Conservation (phyloP, 176 grass and related monocot genomes). For the Saccharum spontaneum region DNA sequence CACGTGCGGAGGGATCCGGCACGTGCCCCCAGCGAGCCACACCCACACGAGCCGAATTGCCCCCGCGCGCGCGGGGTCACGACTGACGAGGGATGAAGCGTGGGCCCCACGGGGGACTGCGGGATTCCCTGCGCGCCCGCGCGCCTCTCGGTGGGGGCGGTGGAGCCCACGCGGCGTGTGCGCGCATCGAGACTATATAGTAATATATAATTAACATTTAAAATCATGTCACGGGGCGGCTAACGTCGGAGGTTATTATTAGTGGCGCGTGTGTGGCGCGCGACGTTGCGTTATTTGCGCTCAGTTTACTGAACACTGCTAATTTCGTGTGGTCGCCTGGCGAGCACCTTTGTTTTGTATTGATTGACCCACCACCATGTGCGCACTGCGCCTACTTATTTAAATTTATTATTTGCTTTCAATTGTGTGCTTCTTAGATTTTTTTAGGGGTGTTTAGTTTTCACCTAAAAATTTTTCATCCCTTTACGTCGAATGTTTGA, state of each 20-base stretch:
- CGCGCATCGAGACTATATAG: not conserved
- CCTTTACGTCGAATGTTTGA: too few species aligned
- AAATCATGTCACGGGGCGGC: not conserved
- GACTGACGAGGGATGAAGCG: not conserved
- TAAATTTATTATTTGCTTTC: not conserved
- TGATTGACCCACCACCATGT: constrained; percentile 28
- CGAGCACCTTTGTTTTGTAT: not conserved
- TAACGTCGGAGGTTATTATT: not conserved
- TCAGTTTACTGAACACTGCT: too few species aligned
- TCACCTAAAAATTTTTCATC: too few species aligned
- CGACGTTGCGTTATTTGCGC: too few species aligned
- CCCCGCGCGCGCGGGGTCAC: too few species aligned
- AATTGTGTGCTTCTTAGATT: not conserved
- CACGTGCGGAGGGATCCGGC: constrained; percentile 28
- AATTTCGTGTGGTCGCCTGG: too few species aligned
- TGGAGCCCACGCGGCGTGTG: not conserved
- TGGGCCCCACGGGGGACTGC: not conserved
- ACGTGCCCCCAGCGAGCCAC: constrained; percentile 12
- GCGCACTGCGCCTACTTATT: not conserved
- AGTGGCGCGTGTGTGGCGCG: too few species aligned
- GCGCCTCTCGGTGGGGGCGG: not conserved
- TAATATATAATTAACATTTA: not conserved
- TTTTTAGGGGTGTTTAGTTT: not conserved
- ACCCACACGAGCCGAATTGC: constrained; percentile 33
- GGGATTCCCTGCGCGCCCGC: constrained; percentile 1